phyloP scores from a whole-genome alignment of 257 asterid species.

The Coffea eugenioides region DNA sequence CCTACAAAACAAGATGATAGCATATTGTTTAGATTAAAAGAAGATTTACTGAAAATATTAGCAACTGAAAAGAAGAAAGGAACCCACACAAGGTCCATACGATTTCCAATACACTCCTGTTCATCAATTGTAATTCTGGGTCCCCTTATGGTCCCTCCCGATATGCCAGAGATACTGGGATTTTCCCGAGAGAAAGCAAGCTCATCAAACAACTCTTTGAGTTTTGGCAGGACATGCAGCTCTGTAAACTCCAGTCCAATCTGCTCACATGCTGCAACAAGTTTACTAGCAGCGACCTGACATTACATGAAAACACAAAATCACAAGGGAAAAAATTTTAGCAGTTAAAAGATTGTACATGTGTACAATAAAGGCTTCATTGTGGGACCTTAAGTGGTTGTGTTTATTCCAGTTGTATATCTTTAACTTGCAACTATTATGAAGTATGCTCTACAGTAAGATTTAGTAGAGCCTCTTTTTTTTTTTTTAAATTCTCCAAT shows the following conservation, averaged over 20 bases:
- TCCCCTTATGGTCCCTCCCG: slow-evolving; percentile 38
- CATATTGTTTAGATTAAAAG: not conserved
- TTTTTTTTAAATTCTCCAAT: too few relatives aligned
- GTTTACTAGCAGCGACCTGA: slow-evolving; percentile 79
- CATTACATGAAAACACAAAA: slow-evolving; percentile 27
- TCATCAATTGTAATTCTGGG: slow-evolving; percentile 39
- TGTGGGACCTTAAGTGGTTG: not conserved
- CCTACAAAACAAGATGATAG: slow-evolving; percentile 39
- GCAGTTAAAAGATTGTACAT: not conserved
- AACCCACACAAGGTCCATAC: slow-evolving; percentile 83
- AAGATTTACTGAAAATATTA: not conserved
- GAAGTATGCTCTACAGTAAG: not conserved
- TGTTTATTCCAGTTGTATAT: not conserved
- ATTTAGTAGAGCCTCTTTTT: too few relatives aligned
- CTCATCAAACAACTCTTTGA: slow-evolving; percentile 73
- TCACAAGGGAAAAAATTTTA: not conserved
- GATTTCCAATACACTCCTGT: slow-evolving; percentile 51
- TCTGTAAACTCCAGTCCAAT: slow-evolving; percentile 87
- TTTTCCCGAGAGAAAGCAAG: slow-evolving; percentile 80
- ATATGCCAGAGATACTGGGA: slow-evolving; percentile 31
- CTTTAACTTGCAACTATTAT: not conserved
- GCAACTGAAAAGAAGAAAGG: slow-evolving; percentile 18
- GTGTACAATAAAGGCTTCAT: not conserved
- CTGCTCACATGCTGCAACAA: slow-evolving; percentile 75
- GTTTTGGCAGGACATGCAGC: slow-evolving; percentile 77